These are phyloP conservation scores for Termitomyces sp. DNA, from an alignment of 768 basidiomycete species.

Conservation along the genomic window DNA sequence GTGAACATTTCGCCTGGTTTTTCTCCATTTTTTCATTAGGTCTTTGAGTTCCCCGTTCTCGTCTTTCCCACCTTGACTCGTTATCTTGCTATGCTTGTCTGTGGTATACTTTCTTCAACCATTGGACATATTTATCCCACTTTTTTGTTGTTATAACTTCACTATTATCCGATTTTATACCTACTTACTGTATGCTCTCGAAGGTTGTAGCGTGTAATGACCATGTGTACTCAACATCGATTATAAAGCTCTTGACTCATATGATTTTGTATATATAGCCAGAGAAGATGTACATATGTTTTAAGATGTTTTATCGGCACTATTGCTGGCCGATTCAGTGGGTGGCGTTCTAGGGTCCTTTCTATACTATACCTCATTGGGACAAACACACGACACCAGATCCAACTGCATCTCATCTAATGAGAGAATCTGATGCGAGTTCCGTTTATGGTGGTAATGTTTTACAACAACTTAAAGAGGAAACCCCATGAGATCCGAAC, in stretches of 20 bases:
- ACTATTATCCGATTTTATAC: constrained; percentile 1
- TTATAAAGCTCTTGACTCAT: background rate
- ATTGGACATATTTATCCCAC: constrained; percentile 3
- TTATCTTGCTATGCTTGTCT: constrained; percentile 3
- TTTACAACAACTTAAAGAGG: background rate
- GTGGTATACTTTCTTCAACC: background rate
- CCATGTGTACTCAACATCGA: constrained; percentile 1
- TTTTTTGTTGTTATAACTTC: background rate
- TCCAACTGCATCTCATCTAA: constrained; percentile 2
- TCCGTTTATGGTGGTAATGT: background rate
- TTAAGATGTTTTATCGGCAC: background rate
- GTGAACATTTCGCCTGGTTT: constrained; percentile 5
- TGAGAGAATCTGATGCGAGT: background rate
- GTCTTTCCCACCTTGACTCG: background rate
- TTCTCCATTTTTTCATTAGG: background rate
- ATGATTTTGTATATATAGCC: background rate
- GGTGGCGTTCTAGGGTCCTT: background rate
- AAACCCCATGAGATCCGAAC: background rate
- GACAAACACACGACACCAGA: background rate
- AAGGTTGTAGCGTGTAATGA: constrained; percentile 10
- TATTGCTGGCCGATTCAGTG: background rate
- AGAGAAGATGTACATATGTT: background rate
- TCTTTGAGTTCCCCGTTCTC: background rate
- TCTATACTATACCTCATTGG: background rate
- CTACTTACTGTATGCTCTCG: constrained; percentile 5